Base-by-base conservation (phyloP, 208 protist species). In the Wallacemonas rigidus region DNA sequence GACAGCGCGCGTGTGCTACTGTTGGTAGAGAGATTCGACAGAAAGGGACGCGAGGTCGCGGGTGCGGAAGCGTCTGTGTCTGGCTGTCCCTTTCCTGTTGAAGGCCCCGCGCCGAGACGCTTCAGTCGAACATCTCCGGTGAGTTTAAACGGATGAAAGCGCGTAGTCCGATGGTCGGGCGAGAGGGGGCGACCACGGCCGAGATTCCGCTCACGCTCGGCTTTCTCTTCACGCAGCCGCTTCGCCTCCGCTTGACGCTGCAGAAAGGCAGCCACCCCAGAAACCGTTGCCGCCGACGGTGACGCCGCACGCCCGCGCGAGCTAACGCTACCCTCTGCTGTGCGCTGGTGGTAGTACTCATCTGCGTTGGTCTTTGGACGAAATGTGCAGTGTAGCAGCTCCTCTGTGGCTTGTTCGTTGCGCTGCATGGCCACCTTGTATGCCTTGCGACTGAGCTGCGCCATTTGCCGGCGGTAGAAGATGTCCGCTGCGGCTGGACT, bases 381-480 rank as follows among this genome's bases (percentile, higher is more conserved):
- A 68, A 96, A 96, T 2, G 91, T 96, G 65, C 91, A 96, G n/a
- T 86, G 77, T n/a, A 79, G 71, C 57, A 90, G 69, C 54, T 96
- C 87, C 71, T 88, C 77, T 67, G 75, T 61, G 47, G 57, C 48
- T 72, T 83, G 68, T 2, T 69, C 50, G 26, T 83, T 72, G 45
- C 63, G 79, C 17, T 58, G 26, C 53, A 80, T 71, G 17, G 70
- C 69, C 41, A 80, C 65, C 2, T 72, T 56, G 35, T 80, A 73
- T 9, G 70, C 60, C 45, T 57, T 69, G 57, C 61, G n/a, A 41
- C 75, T 67, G 12, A 90, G 15, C 9, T 77, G 74, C 3, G 38
- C 15, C 67, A 83, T 72, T 58, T 95, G 87, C 17, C 82, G 81
- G 14, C 81, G 55, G 67, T 92, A 92, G 74, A 93, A 93, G 47